Evolutionary conservation across 1,284 basidiomycete genomes (phyloP).

Genomic region (Austroboletus sp.): DNA sequence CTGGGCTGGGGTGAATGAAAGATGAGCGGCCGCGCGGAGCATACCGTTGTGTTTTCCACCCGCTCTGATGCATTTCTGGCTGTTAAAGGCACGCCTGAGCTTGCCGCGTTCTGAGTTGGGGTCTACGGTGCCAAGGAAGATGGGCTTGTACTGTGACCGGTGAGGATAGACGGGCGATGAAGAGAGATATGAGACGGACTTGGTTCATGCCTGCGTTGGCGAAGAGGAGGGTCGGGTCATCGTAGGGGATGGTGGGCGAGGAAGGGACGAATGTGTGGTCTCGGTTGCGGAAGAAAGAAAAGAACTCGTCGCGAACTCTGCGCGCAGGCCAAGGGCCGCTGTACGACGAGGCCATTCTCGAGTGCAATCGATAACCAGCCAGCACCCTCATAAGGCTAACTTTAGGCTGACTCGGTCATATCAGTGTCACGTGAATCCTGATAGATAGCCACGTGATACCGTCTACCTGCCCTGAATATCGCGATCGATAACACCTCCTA

Average conservation of each 20-base stretch:
- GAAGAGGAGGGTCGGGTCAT: conserved; percentile 94
- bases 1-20: conserved; percentile 37
- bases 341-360: conserved; percentile 30
- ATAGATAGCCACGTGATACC: not conserved
- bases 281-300: conserved; percentile 73
- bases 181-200: conserved; percentile 34
- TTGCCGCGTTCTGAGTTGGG: conserved; percentile 84
- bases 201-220: conserved; percentile 98
- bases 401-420: conserved; percentile 19
- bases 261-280: conserved; percentile 91
- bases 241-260: conserved; percentile 90
- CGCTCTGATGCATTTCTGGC: conserved; percentile 95
- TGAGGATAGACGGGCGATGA: conserved; percentile 7
- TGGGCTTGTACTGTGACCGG: conserved; percentile 76
- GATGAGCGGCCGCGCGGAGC: not conserved
- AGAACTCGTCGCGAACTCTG: conserved; percentile 68
- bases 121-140: conserved; percentile 95
- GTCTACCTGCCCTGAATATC: conserved; percentile 30
- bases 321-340: conserved; percentile 57
- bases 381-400: conserved; percentile 3
- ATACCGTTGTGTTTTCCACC: conserved; percentile 96
- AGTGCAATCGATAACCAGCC: conserved; percentile 22
- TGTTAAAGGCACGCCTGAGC: conserved; percentile 89
- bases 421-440: too few relatives aligned
- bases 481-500: conserved; percentile 28